Percentiles rank a stretch among this genome's conserved stretches.
Conservation (phyloP, 345 rosid species). For the Linum tenue region DNA sequence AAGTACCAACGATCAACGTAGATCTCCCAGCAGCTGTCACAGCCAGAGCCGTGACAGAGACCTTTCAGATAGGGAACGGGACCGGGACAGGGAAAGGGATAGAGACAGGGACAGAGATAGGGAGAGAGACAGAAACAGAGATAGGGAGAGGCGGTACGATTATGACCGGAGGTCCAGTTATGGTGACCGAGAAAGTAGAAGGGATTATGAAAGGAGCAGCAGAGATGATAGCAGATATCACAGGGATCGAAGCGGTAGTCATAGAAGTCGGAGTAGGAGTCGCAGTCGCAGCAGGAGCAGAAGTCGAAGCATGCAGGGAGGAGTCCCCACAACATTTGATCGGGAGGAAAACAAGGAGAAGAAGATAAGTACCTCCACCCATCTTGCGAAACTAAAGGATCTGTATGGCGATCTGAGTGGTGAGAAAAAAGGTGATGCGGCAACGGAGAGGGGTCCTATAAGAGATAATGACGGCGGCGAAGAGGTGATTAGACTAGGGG, state of each 20-base stretch:
- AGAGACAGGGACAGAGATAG: slow-evolving; percentile 25
- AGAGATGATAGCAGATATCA: slow-evolving; percentile 30
- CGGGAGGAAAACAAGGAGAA: slow-evolving; percentile 53
- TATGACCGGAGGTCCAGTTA: slow-evolving; percentile 33
- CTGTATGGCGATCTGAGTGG: slow-evolving; percentile 60
- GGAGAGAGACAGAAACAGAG: slow-evolving; percentile 30
- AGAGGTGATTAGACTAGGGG: slow-evolving; percentile 91
- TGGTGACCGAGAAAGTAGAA: slow-evolving; percentile 40
- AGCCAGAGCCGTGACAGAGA: slow-evolving; percentile 76
- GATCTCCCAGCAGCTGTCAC: slow-evolving; percentile 50
- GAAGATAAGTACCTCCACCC: slow-evolving; percentile 49
- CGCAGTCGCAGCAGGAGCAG: slow-evolving; percentile 59
- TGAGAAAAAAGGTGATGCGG: slow-evolving; percentile 45
- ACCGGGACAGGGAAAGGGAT: slow-evolving; percentile 33
- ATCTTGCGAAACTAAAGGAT: slow-evolving; percentile 86
- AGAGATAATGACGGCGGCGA: slow-evolving; percentile 56
- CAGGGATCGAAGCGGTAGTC: slow-evolving; percentile 25
- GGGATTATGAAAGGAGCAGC: slow-evolving; percentile 23
- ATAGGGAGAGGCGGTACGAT: slow-evolving; percentile 30
- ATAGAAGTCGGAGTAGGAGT: slow-evolving; percentile 38
- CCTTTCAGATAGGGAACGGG: slow-evolving; percentile 35
- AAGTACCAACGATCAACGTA: slow-evolving; percentile 36
- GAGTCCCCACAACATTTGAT: slow-evolving; percentile 25
- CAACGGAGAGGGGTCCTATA: slow-evolving; percentile 38
- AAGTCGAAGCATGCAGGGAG: slow-evolving; percentile 55